These are phyloP conservation scores for Leersia perrieri DNA, from an alignment of 176 grass and related monocot genomes.

Conservation along the genomic window DNA sequence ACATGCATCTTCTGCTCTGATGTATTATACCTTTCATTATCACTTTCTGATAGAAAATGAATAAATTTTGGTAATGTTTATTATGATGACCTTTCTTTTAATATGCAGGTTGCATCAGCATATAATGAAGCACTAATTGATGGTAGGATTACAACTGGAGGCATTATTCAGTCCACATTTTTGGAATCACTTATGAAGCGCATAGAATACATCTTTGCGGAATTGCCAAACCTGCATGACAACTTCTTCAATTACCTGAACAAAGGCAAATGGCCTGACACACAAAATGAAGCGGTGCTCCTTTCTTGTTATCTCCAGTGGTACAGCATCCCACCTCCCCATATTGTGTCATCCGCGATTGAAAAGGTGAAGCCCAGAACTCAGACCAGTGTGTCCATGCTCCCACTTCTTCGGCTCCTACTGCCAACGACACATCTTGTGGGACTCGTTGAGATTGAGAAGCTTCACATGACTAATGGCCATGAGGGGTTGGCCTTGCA, in stretches of 20 bases:
- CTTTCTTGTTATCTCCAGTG: conserved; percentile 93
- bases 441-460: conserved; percentile 76
- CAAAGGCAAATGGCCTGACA: conserved; percentile 56
- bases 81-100: conserved; percentile 13
- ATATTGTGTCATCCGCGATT: conserved; percentile 52
- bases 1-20: background rate
- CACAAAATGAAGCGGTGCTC: conserved; percentile 46
- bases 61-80: background rate
- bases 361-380: conserved; percentile 43
- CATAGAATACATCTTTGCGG: conserved; percentile 54
- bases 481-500: background rate
- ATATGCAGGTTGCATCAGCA: conserved; percentile 64
- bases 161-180: conserved; percentile 71
- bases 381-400: conserved; percentile 34
- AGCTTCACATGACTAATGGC: conserved; percentile 31
- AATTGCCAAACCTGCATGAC: conserved; percentile 38
- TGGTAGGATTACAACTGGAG: conserved; percentile 62
- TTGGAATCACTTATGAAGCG: conserved; percentile 78
- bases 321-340: conserved; percentile 75
- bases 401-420: conserved; percentile 70
- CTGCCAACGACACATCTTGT: conserved; percentile 59
- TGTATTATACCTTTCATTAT: background rate
- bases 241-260: conserved; percentile 60
- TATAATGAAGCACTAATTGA: conserved; percentile 76
- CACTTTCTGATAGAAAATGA: background rate